A percentile compares a stretch with the other conserved stretches of the same genome.
Conservation (phyloP, 2,329 filamentous ascomycete genomes). For the Fusarium nelsonii region DNA sequence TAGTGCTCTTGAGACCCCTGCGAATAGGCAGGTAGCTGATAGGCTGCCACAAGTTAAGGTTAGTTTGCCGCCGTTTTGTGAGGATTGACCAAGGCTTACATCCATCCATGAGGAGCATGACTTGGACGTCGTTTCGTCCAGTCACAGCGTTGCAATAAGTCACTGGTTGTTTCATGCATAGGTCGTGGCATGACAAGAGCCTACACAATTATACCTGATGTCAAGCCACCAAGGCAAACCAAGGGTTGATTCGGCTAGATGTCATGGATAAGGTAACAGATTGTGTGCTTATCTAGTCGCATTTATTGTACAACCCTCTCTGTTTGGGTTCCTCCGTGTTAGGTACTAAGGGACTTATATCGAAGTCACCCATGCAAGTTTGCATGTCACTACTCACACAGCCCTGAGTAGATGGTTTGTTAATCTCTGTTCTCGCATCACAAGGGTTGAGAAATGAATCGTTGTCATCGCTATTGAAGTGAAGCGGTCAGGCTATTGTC, state of each 20-base stretch:
- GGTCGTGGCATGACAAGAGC: conserved; percentile 27
- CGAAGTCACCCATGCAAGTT: neutral
- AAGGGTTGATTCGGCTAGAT: neutral
- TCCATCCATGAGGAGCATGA: neutral
- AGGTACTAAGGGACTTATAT: neutral
- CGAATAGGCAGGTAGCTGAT: neutral
- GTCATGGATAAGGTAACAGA: neutral
- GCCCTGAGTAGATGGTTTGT: neutral
- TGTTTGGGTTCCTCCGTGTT: neutral
- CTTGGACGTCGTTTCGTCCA: conserved; percentile 9
- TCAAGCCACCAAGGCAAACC: conserved; percentile 2
- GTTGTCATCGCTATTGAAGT: neutral
- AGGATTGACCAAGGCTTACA: conserved; percentile 13
- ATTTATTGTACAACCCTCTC: neutral
- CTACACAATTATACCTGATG: conserved; percentile 17
- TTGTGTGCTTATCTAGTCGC: neutral
- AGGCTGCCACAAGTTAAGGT: neutral
- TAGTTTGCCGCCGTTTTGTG: conserved; percentile 7
- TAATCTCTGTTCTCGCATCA: neutral
- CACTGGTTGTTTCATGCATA: conserved; percentile 19
- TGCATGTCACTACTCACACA: neutral
- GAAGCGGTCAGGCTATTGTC: neutral
- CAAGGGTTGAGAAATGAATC: neutral
- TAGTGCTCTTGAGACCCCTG: neutral
- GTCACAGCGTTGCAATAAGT: conserved; percentile 11